A percentile compares a stretch with the other conserved stretches of the same genome.
These are phyloP conservation scores for Mucor circinelloides DNA, from an alignment of 371 early-diverging fungal species.

Conservation along the genomic window DNA sequence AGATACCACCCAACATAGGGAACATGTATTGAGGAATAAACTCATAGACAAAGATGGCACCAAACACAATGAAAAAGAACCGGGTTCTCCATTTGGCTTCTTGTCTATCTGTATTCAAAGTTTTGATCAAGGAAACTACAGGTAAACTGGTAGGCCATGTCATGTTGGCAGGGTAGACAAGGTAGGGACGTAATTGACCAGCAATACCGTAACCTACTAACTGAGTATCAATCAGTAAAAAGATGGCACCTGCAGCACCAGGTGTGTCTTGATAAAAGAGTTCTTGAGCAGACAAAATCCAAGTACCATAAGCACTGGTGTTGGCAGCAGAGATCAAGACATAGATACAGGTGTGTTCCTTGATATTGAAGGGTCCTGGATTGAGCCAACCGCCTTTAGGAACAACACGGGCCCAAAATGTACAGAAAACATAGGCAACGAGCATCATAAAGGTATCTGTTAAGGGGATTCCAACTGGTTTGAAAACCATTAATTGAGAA, in stretches of 20 bases:
- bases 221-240: slow-evolving; percentile 67
- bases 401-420: slow-evolving; percentile 31
- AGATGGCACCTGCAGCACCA: slow-evolving; percentile 45
- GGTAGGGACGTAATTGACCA: slow-evolving; percentile 76
- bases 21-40: slow-evolving; percentile 54
- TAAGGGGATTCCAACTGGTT: slow-evolving; percentile 42
- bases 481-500: slow-evolving; percentile 44
- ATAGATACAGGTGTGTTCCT: slow-evolving; percentile 47
- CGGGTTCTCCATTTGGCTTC: slow-evolving; percentile 65
- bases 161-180: slow-evolving; percentile 85
- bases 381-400: slow-evolving; percentile 41
- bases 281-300: slow-evolving; percentile 58
- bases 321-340: slow-evolving; percentile 43
- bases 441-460: slow-evolving; percentile 49
- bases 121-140: slow-evolving; percentile 71
- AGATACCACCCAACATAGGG: slow-evolving; percentile 53
- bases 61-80: slow-evolving; percentile 55
- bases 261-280: slow-evolving; percentile 54
- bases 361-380: slow-evolving; percentile 49
- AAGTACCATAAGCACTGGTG: slow-evolving; percentile 49
- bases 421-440: slow-evolving; percentile 42
- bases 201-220: slow-evolving; percentile 83
- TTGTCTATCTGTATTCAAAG: slow-evolving; percentile 66
- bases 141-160: slow-evolving; percentile 86
- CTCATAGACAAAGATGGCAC: slow-evolving; percentile 41